These are phyloP conservation scores for Aspergillaceae sp. DNA, from an alignment of 2,329 filamentous ascomycete species.

Conservation along the genomic window DNA sequence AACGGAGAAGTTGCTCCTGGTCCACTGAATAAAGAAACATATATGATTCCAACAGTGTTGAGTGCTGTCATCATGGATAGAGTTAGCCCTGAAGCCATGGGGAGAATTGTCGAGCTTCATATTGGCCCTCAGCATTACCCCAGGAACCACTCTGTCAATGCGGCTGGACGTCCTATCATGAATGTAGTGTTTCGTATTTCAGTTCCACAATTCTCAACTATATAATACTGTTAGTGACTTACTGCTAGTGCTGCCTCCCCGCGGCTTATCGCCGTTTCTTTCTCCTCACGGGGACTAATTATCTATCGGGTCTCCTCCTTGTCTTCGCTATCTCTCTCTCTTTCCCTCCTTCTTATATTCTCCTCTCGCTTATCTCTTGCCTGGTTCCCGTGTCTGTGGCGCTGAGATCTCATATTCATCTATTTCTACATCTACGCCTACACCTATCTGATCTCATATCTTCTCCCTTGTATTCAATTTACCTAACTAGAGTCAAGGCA, in stretches of 20 bases:
- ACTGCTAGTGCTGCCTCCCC: background rate
- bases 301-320: background rate
- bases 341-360: background rate
- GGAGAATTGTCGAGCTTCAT: too few species aligned
- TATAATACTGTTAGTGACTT: too few species aligned
- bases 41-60: too few species aligned
- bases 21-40: too few species aligned
- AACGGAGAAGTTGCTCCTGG: too few species aligned
- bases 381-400: background rate
- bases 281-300: background rate
- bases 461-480: background rate
- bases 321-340: background rate
- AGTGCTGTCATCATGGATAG: too few species aligned
- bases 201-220: too few species aligned
- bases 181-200: too few species aligned
- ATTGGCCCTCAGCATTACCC: too few species aligned
- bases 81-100: too few species aligned
- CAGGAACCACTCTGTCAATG: too few species aligned
- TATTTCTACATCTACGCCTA: background rate
- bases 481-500: background rate
- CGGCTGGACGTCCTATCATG: too few species aligned
- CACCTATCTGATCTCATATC: background rate
- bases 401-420: background rate
- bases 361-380: background rate
- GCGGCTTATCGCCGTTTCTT: background rate